Conservation (phyloP, 768 basidiomycete species). For the Udeniomyces megalosporus region DNA sequence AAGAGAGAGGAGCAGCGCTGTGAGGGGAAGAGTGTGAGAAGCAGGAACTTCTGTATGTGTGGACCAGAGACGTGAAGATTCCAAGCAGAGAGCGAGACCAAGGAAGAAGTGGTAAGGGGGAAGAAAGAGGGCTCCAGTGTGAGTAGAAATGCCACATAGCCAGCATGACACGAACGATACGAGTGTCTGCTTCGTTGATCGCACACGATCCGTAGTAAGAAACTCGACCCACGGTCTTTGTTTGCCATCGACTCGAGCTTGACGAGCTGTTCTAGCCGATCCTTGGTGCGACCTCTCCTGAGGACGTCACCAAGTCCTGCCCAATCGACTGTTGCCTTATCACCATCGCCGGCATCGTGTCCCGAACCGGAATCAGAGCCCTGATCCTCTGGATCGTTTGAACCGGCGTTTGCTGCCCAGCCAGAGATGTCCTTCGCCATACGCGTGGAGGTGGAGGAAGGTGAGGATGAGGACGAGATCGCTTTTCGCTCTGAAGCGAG, state of each 20-base stretch:
- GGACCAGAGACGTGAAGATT: neutral
- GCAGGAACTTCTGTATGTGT: slow-evolving; percentile 20
- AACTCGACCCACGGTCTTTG: slow-evolving; percentile 7
- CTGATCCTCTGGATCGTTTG: neutral
- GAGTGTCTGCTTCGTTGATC: too few relatives aligned
- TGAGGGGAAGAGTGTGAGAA: slow-evolving; percentile 18
- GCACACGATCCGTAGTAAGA: neutral
- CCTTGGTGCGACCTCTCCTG: neutral
- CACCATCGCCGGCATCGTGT: neutral
- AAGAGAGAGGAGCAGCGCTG: slow-evolving; percentile 16
- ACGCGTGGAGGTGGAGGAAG: too few relatives aligned
- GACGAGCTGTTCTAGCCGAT: slow-evolving; percentile 1
- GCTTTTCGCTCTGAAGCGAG: slow-evolving; percentile 13
- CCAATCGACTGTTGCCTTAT: neutral
- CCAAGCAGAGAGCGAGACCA: too few relatives aligned
- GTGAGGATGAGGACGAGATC: neutral
- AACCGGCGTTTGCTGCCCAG: slow-evolving; percentile 11
- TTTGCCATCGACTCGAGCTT: neutral
- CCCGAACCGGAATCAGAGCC: neutral
- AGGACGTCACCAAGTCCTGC: neutral
- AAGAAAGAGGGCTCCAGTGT: too few relatives aligned
- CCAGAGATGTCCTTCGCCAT: slow-evolving; percentile 2
- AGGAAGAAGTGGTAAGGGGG: too few relatives aligned
- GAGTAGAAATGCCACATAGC: too few relatives aligned
- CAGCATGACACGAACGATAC: too few relatives aligned